Conservation (phyloP, 1,139 yeast genomes). For the Debaryomyces sp. region DNA sequence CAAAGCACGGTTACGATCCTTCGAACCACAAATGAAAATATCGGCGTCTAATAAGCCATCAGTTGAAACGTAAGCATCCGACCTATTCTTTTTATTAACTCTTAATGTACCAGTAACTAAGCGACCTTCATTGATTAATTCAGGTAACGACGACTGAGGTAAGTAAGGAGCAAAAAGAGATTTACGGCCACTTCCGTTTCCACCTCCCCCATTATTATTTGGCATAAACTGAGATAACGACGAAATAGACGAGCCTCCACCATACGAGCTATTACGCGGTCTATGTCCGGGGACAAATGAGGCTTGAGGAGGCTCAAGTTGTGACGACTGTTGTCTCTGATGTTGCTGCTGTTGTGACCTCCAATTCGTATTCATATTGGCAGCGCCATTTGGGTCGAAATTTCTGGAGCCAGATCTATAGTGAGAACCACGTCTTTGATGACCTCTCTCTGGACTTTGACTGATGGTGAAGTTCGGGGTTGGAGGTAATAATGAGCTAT, state of each 20-base stretch:
- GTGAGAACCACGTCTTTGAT: conserved; percentile 52
- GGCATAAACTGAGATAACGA: conserved; percentile 52
- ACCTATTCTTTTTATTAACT: conserved; percentile 92
- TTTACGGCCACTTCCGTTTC: conserved; percentile 56
- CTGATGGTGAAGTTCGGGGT: conserved; percentile 46
- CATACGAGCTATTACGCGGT: conserved; percentile 66
- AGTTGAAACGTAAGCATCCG: conserved; percentile 96
- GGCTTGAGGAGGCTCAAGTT: conserved; percentile 51
- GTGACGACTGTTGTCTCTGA: conserved; percentile 29
- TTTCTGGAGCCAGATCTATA: conserved; percentile 60
- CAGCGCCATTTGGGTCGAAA: conserved; percentile 46
- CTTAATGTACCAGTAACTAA: conserved; percentile 90
- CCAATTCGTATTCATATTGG: conserved; percentile 65
- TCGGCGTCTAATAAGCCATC: conserved; percentile 96
- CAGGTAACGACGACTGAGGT: conserved; percentile 92
- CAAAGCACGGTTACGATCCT: conserved; percentile 94
- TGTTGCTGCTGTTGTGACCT: conserved; percentile 45
- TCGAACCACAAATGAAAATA: conserved; percentile 97
- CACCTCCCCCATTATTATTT: conserved; percentile 22
- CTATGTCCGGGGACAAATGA: conserved; percentile 81
- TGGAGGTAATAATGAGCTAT: conserved; percentile 42
- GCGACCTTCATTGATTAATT: conserved; percentile 83
- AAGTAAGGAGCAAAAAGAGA: conserved; percentile 94
- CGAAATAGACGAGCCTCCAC: conserved; percentile 61
- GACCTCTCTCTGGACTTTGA: conserved; percentile 46